Evolutionary conservation across 192 early-diverging fungal species (phyloP).

Genomic region (Dispira simplex): DNA sequence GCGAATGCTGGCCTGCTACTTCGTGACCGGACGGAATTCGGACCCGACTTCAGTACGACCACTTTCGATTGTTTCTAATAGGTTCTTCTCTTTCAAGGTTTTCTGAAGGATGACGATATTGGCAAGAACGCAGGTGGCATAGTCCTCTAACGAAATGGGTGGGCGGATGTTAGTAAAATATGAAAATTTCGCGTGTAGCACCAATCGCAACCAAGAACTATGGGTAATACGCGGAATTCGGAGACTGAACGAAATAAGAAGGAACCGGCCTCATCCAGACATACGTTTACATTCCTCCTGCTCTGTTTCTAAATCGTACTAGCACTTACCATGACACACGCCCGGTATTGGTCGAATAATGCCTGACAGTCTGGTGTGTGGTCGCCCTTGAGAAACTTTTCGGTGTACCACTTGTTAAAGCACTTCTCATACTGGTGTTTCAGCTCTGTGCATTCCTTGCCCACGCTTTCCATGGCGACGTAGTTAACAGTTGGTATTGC

Average conservation of each 20-base stretch:
- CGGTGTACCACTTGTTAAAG: slow-evolving; percentile 94
- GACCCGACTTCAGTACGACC: not conserved
- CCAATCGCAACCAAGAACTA: not conserved
- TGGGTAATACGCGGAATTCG: not conserved
- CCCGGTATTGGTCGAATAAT: slow-evolving; percentile 68
- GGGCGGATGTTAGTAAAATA: not conserved
- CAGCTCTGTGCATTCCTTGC: slow-evolving; percentile 54
- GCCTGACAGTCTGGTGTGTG: slow-evolving; percentile 63
- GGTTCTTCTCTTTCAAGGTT: not conserved
- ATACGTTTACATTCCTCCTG: too few relatives aligned
- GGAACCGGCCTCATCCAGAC: too few relatives aligned
- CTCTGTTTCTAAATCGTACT: not conserved
- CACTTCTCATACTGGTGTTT: slow-evolving; percentile 82
- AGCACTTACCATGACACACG: slow-evolving; percentile 35
- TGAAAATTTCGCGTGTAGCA: not conserved
- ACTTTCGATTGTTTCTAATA: not conserved
- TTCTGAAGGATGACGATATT: not conserved
- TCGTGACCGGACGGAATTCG: not conserved
- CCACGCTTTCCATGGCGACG: slow-evolving; percentile 10
- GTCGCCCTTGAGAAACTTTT: slow-evolving; percentile 84
- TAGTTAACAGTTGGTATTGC: too few relatives aligned
- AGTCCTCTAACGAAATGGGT: not conserved
- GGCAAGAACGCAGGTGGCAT: not conserved
- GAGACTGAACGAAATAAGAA: too few relatives aligned
- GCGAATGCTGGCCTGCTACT: too few relatives aligned